phyloP scores from a whole-genome alignment of 2,329 filamentous ascomycete species.

The Aureobasidium sp. region DNA sequence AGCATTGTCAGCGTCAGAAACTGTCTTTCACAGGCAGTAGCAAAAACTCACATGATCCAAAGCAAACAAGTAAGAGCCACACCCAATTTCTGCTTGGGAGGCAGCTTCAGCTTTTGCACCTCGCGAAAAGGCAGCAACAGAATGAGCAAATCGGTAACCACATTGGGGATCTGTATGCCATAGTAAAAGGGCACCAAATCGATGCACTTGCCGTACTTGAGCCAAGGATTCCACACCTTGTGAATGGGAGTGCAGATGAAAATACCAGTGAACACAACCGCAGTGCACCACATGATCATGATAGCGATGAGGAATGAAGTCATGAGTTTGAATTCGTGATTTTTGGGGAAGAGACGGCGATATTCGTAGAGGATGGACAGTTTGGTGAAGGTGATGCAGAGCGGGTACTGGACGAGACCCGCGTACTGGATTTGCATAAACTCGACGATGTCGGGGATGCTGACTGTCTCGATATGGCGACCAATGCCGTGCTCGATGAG shows the following conservation, averaged over 20 bases:
- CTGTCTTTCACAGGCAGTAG: neutral
- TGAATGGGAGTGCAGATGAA: constrained; percentile 18
- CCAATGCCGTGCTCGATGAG: constrained; percentile 18
- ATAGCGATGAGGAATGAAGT: constrained; percentile 15
- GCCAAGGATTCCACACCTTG: constrained; percentile 13
- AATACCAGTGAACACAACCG: constrained; percentile 16
- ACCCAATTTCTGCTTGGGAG: constrained; percentile 14
- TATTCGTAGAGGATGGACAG: constrained; percentile 19
- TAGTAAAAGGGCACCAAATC: constrained; percentile 19
- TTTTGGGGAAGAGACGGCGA: constrained; percentile 17
- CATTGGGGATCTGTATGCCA: constrained; percentile 20
- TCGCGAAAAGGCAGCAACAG: constrained; percentile 17
- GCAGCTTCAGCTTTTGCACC: constrained; percentile 11
- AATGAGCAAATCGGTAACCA: constrained; percentile 19
- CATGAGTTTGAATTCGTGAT: constrained; percentile 13
- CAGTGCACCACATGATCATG: constrained; percentile 17
- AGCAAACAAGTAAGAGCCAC: neutral
- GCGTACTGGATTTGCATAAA: constrained; percentile 18
- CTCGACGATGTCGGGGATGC: neutral
- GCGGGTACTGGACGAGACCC: constrained; percentile 16
- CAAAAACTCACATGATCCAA: constrained; percentile 6
- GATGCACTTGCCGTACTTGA: constrained; percentile 8
- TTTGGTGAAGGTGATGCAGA: constrained; percentile 19
- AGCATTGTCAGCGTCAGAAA: neutral
- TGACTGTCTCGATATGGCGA: constrained; percentile 7